Conservation (phyloP, 179 eudicot species). For the Dionaea muscipula region DNA sequence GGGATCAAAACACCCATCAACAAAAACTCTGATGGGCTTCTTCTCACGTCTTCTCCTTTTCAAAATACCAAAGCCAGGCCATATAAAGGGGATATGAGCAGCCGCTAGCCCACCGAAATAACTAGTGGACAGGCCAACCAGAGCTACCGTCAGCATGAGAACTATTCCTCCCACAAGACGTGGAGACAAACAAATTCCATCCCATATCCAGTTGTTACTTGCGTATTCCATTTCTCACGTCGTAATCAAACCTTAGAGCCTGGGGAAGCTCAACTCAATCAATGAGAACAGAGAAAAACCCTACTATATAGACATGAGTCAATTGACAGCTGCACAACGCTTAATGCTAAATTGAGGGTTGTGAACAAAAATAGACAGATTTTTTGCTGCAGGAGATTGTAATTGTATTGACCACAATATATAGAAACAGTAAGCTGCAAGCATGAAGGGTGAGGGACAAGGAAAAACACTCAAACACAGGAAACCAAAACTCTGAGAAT, state of each 20-base stretch:
- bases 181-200: constrained; percentile 66
- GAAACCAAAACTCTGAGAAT: too few species aligned
- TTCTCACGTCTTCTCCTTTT: constrained; percentile 41
- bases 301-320: constrained; percentile 8
- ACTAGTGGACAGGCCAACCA: constrained; percentile 75
- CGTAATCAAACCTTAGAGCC: constrained; percentile 18
- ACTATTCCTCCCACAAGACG: constrained; percentile 75
- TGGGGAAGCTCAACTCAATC: constrained; percentile 20
- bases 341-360: too few species aligned
- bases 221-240: constrained; percentile 53
- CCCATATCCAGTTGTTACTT: constrained; percentile 50
- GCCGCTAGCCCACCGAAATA: constrained; percentile 57
- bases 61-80: constrained; percentile 47
- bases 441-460: too few species aligned
- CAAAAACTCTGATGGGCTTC: constrained; percentile 70
- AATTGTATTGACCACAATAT: too few species aligned
- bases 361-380: too few species aligned
- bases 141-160: constrained; percentile 78
- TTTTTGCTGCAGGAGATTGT: too few species aligned
- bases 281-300: constrained; percentile 16
- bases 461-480: too few species aligned
- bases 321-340: too few species aligned
- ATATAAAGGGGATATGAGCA: constrained; percentile 50
- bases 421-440: too few species aligned
- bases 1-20: constrained; percentile 97